These are phyloP conservation scores for Lentithecium fluviatile DNA, from an alignment of 495 filamentous ascomycete species.

Conservation along the genomic window DNA sequence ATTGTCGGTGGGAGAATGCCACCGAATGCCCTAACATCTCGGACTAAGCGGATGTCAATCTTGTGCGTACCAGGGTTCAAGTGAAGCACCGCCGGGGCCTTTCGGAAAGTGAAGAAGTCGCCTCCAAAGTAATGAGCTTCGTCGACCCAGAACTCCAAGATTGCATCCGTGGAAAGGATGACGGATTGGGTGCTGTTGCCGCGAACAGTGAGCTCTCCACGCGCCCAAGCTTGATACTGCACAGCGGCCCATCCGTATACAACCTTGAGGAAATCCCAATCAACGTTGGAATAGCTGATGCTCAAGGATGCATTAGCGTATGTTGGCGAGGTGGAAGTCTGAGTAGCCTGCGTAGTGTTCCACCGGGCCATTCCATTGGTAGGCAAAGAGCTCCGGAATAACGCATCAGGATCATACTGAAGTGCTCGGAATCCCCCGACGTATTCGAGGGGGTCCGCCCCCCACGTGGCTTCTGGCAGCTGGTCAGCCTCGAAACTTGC, in stretches of 20 bases:
- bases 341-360: slow-evolving; percentile 41
- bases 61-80: slow-evolving; percentile 52
- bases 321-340: slow-evolving; percentile 20
- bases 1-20: slow-evolving; percentile 48
- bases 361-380: slow-evolving; percentile 52
- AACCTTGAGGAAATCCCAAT: slow-evolving; percentile 53
- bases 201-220: slow-evolving; percentile 49
- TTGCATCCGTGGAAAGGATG: slow-evolving; percentile 46
- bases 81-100: slow-evolving; percentile 51
- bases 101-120: slow-evolving; percentile 55
- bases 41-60: slow-evolving; percentile 54
- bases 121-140: slow-evolving; percentile 55
- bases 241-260: slow-evolving; percentile 62
- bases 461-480: slow-evolving; percentile 57
- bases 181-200: slow-evolving; percentile 37
- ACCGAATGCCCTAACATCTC: slow-evolving; percentile 56
- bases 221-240: slow-evolving; percentile 61
- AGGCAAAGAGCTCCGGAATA: slow-evolving; percentile 52
- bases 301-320: slow-evolving; percentile 42
- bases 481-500: slow-evolving; percentile 6
- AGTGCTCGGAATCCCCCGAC: slow-evolving; percentile 54
- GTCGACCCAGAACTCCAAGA: slow-evolving; percentile 56
- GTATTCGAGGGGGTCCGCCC: slow-evolving; percentile 57
- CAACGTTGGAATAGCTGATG: slow-evolving; percentile 50
- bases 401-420: slow-evolving; percentile 42